Base-by-base conservation (phyloP, 805 yeast genomes). In the Metschnikowia henanensis region DNA sequence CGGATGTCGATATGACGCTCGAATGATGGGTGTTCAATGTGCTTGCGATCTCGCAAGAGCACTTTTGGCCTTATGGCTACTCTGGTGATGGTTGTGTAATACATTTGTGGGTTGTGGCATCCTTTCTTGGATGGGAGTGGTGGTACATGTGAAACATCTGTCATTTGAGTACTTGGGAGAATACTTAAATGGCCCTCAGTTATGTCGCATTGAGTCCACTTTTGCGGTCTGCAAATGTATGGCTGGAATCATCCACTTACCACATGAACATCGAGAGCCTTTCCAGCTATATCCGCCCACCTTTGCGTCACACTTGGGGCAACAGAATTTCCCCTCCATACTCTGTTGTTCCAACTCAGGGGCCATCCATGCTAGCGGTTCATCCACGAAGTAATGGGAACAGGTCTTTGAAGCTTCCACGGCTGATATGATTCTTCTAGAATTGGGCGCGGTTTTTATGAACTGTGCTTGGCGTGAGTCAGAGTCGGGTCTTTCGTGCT, bases 261-360 rank as follows among this genome's bases (percentile, higher is more conserved):
- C 97, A 64, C 99, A 94, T 45, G 94, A 81, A 63, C 99, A 94
- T 55, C 95, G 71, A 2, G 92, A 81, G 0, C 99, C 99, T 57
- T 83, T 87, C 99, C 99, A 94, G 49, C 83, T 80, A 61, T 90
- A 94, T 0, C 88, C 90, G 12, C 99, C 99, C 2, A 94, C 79
- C 66, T 92, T 94, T 13, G 86, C 73, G 5, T 71, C 70, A 68
- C 99, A 94, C 57, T 83, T 84, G 2, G 94, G 94, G 62, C 99
- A 94, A 9, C 67, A 62, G 34, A 94, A 80, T 57, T 85, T 87
- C 2, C 99, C 99, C 61, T 92, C 97, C 7, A 94, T 56, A 39
- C 81, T 85, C 28, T 87, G 87, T 52, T 77, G 75, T 36, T 76
- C 81, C 30, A 92, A 67, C 60, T 88, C 96, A 4, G 71, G 69